Conservation (phyloP, 176 grass and related monocot species). For the Alopecurus myosuroides region DNA sequence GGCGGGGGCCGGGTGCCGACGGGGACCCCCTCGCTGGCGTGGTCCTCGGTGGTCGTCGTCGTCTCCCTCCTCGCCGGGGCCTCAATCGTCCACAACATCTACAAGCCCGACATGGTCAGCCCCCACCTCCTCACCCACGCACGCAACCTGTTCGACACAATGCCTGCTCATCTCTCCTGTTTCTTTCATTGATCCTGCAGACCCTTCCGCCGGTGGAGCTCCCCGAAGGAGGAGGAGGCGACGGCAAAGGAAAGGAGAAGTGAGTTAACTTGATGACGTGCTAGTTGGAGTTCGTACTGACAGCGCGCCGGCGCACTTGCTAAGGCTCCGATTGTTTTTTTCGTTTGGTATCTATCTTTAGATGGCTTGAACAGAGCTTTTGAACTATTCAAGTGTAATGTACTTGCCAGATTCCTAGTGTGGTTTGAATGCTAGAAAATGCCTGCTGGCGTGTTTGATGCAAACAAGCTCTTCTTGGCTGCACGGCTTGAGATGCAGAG, state of each 20-base stretch:
- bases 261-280: not conserved
- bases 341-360: not conserved
- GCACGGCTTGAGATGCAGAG: too few relatives aligned
- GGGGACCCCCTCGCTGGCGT: slow-evolving; percentile 55
- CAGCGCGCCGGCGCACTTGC: too few relatives aligned
- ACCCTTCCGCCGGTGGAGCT: slow-evolving; percentile 44
- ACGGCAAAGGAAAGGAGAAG: not conserved
- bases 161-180: not conserved
- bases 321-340: not conserved
- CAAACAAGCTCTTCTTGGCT: not conserved
- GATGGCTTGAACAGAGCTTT: not conserved
- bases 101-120: slow-evolving; percentile 45
- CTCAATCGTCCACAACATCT: slow-evolving; percentile 52
- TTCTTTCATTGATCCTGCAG: not conserved
- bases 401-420: not conserved
- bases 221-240: not conserved
- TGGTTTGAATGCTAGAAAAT: too few relatives aligned
- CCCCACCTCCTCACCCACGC: not conserved
- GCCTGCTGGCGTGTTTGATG: too few relatives aligned
- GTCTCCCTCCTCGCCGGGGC: slow-evolving; percentile 45
- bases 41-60: slow-evolving; percentile 55
- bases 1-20: slow-evolving; percentile 42
- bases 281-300: too few relatives aligned
- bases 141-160: slow-evolving; percentile 33
- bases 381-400: not conserved